Base-by-base conservation (phyloP, 148 eudicot genomes). In the Persicaria maculosa region DNA sequence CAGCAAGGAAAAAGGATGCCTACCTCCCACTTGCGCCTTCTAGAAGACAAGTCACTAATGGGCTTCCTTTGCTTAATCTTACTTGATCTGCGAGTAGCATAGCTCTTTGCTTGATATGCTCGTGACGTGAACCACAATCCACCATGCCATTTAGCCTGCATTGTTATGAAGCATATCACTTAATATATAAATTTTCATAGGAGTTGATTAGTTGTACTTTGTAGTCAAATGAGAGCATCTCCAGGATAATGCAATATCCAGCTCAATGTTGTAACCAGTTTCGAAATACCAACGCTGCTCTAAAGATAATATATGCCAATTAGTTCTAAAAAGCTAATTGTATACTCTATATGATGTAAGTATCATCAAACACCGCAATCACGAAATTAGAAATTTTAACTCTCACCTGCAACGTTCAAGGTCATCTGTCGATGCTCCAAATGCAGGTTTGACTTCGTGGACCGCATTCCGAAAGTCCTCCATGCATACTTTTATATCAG, bases 21-120 rank as follows among this genome's bases (percentile, higher is more conserved):
- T 76, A 89, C 97, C 97, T 91, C 86, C 98, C 96, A 81, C 91
- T 91, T 19, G 97, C 90, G 43, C 97, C 98, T 90, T 95, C 97
- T 47, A 95, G 81, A 79, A 95, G 98, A 81, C 97, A 92, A 65
- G 97, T 92, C 81, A 92, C 78, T 72, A 95, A 83, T 69, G 98
- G 97, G 80, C 97, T 95, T 77, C 97, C 99, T 81, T 79, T 85
- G 87, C 99, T 92, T 50, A 85, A 88, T 76, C 89, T 92, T 57
- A 95, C 98, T 92, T 95, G 99, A 75, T 95, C 96, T 50, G 94
- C 85, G 52, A 95, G 81, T 64, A 90, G 79, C 96, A 95, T 95
- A 54, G 96, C 79, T 80, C 98, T 87, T 78, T 84, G 91, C 74
- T 80, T 87, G 76, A 95, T 95, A 75, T 95, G 97, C 44, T 88